Conservation (phyloP, 441 rosid genomes). For the Erysimum cheiri region DNA sequence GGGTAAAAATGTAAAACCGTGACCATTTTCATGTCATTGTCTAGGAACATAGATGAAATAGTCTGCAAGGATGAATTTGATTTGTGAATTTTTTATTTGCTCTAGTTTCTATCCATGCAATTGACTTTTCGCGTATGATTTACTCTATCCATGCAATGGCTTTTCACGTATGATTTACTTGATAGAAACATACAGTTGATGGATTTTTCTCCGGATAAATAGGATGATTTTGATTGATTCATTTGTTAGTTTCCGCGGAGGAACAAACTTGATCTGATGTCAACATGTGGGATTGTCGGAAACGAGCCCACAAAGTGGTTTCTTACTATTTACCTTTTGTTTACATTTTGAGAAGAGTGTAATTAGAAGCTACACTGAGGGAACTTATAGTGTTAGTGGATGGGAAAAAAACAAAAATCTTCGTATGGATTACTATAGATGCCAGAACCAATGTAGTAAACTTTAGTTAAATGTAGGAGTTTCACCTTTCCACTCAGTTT, state of each 20-base stretch:
- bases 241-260: conserved; percentile 23
- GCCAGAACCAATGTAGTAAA: conserved; percentile 27
- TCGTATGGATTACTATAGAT: conserved; percentile 14
- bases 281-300: conserved; percentile 46
- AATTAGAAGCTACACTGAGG: conserved; percentile 9
- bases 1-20: conserved; percentile 22
- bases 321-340: conserved; percentile 31
- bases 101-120: conserved; percentile 41
- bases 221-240: conserved; percentile 40
- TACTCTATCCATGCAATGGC: conserved; percentile 1
- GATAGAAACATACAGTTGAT: conserved; percentile 7
- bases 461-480: conserved; percentile 18
- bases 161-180: no score
- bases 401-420: neutral
- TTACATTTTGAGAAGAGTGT: conserved; percentile 25
- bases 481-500: conserved; percentile 40
- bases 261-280: conserved; percentile 40
- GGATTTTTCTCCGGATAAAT: conserved; percentile 4
- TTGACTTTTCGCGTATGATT: conserved; percentile 29
- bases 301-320: conserved; percentile 47
- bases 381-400: conserved; percentile 5
- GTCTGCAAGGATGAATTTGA: conserved; percentile 15
- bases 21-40: conserved; percentile 35
- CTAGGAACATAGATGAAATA: conserved; percentile 19
- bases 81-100: conserved; percentile 24